Base-by-base conservation (phyloP, 169 alveolate genomes). In the Plasmodium gallinaceum region DNA sequence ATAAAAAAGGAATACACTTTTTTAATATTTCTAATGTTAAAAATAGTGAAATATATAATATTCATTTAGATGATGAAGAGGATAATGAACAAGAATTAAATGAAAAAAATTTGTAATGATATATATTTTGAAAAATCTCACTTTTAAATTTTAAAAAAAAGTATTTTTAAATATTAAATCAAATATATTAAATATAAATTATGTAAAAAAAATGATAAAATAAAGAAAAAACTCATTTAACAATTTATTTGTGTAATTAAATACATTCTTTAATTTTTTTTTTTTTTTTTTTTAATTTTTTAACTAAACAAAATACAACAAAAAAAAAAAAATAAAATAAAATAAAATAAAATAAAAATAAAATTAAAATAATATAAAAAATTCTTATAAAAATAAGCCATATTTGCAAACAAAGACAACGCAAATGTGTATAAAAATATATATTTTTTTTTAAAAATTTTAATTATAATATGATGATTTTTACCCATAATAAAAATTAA, bases 1-100 rank as follows among this genome's bases (percentile, higher is more conserved):
- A 97, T 90, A 91, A 94, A 70, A 94, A 92, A 64, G 98, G 98
- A 60, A 93, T 97, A 20, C 98, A 96, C 92, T 97, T 97, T 73
- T 92, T 92, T 69, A 94, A 92, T 58, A 91, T 94, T 14, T 91
- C 96, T 24, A 83, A 89, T 60, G 91, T 92, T 54, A 52, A 92
- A 22, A 75, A 32, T 24, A 43, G 45, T 8, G 76, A 61, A 12
- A 18, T 58, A 42, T 91, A 69, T 16, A 74, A 60, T 39, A 52
- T 72, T 14, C 66, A 58, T 8, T 66, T 60, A 16, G 73, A 58
- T 51, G 85, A 86, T 2, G 92, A 69, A 4, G 62, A 45, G 9
- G 73, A 73, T 39, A 52, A 39, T n/a, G 89, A 78, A 0, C 46
- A 22, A 37, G 45, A 0, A 16, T 16, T 20, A 5, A 51, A 48